phyloP scores from a whole-genome alignment of 768 basidiomycete species.

The Serendipita sp. region DNA sequence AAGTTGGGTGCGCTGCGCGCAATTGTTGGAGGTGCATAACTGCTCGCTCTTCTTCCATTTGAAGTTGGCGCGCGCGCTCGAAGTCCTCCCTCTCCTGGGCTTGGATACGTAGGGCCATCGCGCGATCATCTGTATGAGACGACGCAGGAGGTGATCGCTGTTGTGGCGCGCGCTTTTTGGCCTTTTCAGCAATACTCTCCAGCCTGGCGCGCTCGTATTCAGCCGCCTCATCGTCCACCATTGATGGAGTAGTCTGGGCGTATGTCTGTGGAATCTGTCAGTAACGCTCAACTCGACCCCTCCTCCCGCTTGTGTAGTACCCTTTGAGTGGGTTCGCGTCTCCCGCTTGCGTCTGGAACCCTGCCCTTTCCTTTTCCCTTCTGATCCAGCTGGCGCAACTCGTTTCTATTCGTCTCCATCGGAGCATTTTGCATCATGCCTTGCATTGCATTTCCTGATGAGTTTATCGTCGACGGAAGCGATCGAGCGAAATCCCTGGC shows the following conservation, averaged over 20 bases:
- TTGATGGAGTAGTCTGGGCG: background rate
- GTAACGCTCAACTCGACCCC: too few species aligned
- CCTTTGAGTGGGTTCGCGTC: too few species aligned
- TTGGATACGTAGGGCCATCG: background rate
- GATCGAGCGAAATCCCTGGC: background rate
- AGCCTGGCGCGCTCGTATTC: background rate
- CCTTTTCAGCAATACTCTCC: background rate
- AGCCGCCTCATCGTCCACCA: background rate
- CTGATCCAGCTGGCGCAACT: too few species aligned
- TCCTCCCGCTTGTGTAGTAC: too few species aligned
- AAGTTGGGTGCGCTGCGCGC: slow-evolving; percentile 13
- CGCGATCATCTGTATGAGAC: background rate
- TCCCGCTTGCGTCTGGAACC: too few species aligned
- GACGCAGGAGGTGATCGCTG: background rate
- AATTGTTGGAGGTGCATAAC: background rate
- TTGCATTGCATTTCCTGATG: too few species aligned
- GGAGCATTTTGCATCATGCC: too few species aligned
- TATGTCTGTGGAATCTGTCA: background rate
- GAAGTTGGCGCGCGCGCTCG: background rate
- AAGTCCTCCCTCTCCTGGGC: slow-evolving; percentile 5
- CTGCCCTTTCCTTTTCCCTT: too few species aligned
- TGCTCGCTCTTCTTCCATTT: slow-evolving; percentile 5
- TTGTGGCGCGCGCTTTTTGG: background rate
- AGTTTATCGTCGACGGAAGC: background rate
- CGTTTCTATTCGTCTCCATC: too few species aligned